Conservation (phyloP, 2,329 filamentous ascomycete genomes). For the Exophiala sp. region DNA sequence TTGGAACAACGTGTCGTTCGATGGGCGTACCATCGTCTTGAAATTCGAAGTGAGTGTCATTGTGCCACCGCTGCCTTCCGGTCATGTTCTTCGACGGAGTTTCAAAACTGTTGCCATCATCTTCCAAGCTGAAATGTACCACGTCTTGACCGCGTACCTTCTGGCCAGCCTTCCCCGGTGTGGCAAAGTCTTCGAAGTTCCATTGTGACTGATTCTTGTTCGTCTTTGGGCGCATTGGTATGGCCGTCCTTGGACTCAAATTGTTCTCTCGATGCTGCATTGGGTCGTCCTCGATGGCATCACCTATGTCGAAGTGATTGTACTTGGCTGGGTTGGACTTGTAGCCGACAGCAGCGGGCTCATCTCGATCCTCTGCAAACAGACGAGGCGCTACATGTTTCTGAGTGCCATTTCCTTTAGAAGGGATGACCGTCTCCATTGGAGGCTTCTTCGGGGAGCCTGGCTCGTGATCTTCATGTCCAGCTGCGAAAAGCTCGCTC, state of each 20-base stretch:
- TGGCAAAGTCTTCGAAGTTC: conserved; percentile 82
- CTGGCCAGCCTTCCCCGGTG: conserved; percentile 66
- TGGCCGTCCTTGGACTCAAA: conserved; percentile 27
- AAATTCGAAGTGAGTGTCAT: conserved; percentile 77
- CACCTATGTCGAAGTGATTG: conserved; percentile 76
- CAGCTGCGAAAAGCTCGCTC: conserved; percentile 61
- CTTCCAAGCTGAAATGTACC: conserved; percentile 70
- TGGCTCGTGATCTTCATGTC: conserved; percentile 37
- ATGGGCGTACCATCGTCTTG: conserved; percentile 55
- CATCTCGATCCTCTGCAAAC: conserved; percentile 49
- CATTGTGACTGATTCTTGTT: conserved; percentile 61
- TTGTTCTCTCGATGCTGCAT: conserved; percentile 25
- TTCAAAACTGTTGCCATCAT: conserved; percentile 50
- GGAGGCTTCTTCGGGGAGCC: conserved; percentile 28
- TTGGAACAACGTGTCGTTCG: conserved; percentile 32
- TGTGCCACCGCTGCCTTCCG: conserved; percentile 65
- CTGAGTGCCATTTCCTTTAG: conserved; percentile 45
- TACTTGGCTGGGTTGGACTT: conserved; percentile 73
- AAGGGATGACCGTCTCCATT: conserved; percentile 32
- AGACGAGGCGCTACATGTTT: conserved; percentile 50
- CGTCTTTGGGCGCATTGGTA: conserved; percentile 21
- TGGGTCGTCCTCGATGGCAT: conserved; percentile 31
- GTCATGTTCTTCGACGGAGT: conserved; percentile 30
- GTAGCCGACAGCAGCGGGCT: conserved; percentile 42
- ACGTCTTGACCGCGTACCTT: conserved; percentile 63